Conservation (phyloP, 495 filamentous ascomycete species). For the Lasiosphaeriaceae sp. region DNA sequence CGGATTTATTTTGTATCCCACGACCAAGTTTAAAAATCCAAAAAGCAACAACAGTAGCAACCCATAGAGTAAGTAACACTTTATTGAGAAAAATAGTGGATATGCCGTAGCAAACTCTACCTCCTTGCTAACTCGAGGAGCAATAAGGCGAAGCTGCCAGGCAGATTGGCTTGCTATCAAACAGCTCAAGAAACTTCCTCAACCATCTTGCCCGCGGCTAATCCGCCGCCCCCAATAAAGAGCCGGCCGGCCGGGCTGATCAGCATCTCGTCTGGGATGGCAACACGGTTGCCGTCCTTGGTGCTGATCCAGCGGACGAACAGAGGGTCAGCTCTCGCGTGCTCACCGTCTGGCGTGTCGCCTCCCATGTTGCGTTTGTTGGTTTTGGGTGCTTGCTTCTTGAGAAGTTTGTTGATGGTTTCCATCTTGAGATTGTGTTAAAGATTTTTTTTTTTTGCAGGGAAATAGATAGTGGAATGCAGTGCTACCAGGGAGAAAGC, state of each 20-base stretch:
- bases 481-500: conserved; percentile 1
- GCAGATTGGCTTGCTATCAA: neutral
- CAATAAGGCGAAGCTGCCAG: neutral
- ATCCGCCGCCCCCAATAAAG: conserved; percentile 41
- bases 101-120: too few species aligned
- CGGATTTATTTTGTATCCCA: too few species aligned
- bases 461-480: neutral
- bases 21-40: too few species aligned
- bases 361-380: conserved; percentile 54
- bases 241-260: conserved; percentile 60
- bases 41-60: too few species aligned
- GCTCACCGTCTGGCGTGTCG: conserved; percentile 50
- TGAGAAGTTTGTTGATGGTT: conserved; percentile 94
- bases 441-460: neutral
- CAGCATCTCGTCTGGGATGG: conserved; percentile 82
- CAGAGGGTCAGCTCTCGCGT: conserved; percentile 57
- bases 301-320: conserved; percentile 78
- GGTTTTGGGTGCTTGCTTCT: conserved; percentile 88
- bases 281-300: conserved; percentile 61
- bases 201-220: conserved; percentile 36
- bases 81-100: too few species aligned
- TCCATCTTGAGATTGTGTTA: conserved; percentile 63
- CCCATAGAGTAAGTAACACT: too few species aligned
- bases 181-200: conserved; percentile 34
- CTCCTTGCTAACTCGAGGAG: too few species aligned